Percentiles rank a stretch among this genome's conserved stretches.
These are phyloP conservation scores for Phytophthora crassamura DNA, from an alignment of 352 stramenopile species.

Conservation along the genomic window DNA sequence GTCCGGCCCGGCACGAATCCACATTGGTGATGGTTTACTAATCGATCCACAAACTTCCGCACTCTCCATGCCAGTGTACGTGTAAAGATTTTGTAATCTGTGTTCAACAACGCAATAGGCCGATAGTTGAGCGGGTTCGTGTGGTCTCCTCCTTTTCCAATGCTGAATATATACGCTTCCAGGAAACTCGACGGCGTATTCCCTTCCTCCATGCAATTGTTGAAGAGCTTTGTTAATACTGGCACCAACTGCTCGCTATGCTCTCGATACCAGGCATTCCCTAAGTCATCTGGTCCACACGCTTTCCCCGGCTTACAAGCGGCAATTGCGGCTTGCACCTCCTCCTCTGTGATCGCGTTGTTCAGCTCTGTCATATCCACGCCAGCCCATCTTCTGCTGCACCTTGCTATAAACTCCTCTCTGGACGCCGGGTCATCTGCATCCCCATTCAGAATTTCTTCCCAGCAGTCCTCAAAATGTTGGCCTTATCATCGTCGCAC, in stretches of 20 bases:
- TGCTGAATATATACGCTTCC: background rate
- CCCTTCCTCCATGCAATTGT: background rate
- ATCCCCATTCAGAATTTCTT: conserved; percentile 1
- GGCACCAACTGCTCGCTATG: background rate
- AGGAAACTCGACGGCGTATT: background rate
- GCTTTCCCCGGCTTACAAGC: background rate
- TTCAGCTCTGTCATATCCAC: background rate
- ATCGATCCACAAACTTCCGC: background rate
- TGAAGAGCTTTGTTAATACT: background rate
- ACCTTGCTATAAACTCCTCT: background rate
- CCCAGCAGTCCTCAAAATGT: conserved; percentile 5
- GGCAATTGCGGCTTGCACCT: background rate
- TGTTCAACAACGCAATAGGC: conserved; percentile 11
- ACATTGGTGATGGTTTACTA: background rate
- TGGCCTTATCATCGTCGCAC: conserved; percentile 1
- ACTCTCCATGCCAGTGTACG: conserved; percentile 5
- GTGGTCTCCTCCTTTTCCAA: background rate
- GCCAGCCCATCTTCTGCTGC: background rate
- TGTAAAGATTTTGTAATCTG: conserved; percentile 16
- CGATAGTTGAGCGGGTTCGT: conserved; percentile 2
- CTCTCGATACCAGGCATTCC: conserved; percentile 1
- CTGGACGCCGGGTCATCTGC: background rate
- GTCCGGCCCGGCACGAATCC: too few species aligned
- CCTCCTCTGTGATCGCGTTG: background rate
- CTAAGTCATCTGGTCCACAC: background rate